Percentiles rank a stretch among this genome's conserved stretches.
These are phyloP conservation scores for Stropharia rugosoannulata DNA, from an alignment of 768 basidiomycete genomes.

Conservation along the genomic window DNA sequence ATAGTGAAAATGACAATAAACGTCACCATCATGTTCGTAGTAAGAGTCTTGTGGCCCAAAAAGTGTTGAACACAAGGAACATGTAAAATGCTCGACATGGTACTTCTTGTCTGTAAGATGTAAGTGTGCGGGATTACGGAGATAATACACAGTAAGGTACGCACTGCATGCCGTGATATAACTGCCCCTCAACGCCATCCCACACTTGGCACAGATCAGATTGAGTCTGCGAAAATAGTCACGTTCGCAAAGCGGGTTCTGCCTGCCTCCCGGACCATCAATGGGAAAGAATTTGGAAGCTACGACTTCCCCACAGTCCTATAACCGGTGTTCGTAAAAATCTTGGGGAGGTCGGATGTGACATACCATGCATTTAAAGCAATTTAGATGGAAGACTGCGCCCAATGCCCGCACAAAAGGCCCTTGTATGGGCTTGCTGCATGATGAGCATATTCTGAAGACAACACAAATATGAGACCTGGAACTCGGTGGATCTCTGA, in stretches of 20 bases:
- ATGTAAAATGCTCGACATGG: conserved; percentile 99
- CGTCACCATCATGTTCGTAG: conserved; percentile 97
- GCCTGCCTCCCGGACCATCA: conserved; percentile 85
- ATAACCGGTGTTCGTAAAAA: conserved; percentile 15
- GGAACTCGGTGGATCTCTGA: conserved; percentile 8
- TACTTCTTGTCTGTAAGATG: conserved; percentile 84
- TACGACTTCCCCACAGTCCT: conserved; percentile 97
- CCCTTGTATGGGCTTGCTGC: conserved; percentile 84
- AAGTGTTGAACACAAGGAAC: conserved; percentile 92
- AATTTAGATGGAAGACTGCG: conserved; percentile 93
- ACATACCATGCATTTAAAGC: conserved; percentile 96
- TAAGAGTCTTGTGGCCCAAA: conserved; percentile 99
- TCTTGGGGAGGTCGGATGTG: not conserved
- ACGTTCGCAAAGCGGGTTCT: conserved; percentile 94
- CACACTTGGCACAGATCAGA: conserved; percentile 96
- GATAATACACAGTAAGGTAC: conserved; percentile 18
- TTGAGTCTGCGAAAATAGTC: conserved; percentile 97
- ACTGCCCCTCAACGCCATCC: conserved; percentile 90
- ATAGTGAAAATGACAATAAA: conserved; percentile 99
- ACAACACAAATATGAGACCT: not conserved
- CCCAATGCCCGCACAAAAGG: conserved; percentile 95
- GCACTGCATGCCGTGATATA: conserved; percentile 99
- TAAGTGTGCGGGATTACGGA: conserved; percentile 2
- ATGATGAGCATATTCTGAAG: conserved; percentile 69
- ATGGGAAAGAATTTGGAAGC: conserved; percentile 99